A percentile compares a stretch with the other conserved stretches of the same genome.
Conservation (phyloP, 2,329 filamentous ascomycete genomes). For the Chalara sp. region DNA sequence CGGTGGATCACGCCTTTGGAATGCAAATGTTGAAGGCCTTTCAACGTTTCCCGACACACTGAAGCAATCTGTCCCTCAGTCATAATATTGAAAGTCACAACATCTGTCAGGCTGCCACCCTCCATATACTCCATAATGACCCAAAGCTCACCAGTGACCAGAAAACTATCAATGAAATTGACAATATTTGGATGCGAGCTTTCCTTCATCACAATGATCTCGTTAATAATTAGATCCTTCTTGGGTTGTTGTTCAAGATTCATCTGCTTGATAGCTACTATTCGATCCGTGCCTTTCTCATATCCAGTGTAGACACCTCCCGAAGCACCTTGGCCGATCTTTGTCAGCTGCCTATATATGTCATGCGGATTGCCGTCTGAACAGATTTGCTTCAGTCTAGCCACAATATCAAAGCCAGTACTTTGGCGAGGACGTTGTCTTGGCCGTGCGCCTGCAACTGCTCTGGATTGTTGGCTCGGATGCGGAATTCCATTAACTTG, state of each 20-base stretch:
- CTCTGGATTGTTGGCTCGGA: slow-evolving; percentile 24
- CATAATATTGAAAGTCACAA: slow-evolving; percentile 99
- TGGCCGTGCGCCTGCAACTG: slow-evolving; percentile 55
- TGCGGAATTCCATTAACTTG: slow-evolving; percentile 34
- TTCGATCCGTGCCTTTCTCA: slow-evolving; percentile 73
- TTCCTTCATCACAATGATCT: slow-evolving; percentile 98
- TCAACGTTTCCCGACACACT: slow-evolving; percentile 87
- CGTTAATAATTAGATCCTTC: slow-evolving; percentile 98
- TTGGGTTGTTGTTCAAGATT: slow-evolving; percentile 97
- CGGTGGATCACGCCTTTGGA: slow-evolving; percentile 97
- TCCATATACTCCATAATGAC: slow-evolving; percentile 99
- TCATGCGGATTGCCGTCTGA: slow-evolving; percentile 82
- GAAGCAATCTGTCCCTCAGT: slow-evolving; percentile 94
- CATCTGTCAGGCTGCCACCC: slow-evolving; percentile 92
- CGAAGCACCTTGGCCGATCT: slow-evolving; percentile 96
- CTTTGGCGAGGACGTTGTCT: slow-evolving; percentile 75
- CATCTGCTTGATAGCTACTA: slow-evolving; percentile 99
- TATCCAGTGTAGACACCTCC: slow-evolving; percentile 93
- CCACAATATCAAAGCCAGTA: slow-evolving; percentile 73
- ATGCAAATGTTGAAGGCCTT: slow-evolving; percentile 88
- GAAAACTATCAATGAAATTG: slow-evolving; percentile 97
- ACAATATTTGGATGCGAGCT: slow-evolving; percentile 98
- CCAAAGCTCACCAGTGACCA: slow-evolving; percentile 87
- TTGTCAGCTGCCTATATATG: slow-evolving; percentile 80
- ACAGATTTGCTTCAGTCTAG: slow-evolving; percentile 81